A percentile compares a stretch with the other conserved stretches of the same genome.
Conservation (phyloP, 441 rosid species). For the Populus hybrid region DNA sequence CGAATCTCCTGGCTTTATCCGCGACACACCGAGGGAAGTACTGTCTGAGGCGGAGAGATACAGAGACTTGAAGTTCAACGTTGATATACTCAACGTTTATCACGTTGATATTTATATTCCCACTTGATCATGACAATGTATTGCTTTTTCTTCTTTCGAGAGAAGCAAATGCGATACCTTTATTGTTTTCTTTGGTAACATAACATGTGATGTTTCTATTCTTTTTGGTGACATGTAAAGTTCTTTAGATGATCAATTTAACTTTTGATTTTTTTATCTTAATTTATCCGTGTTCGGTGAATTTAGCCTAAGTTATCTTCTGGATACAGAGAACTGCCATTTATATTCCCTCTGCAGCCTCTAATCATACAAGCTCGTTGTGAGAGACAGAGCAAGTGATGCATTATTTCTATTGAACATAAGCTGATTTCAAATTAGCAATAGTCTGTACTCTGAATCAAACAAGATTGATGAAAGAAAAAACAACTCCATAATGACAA, state of each 20-base stretch:
- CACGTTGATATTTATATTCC: background rate
- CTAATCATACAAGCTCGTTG: background rate
- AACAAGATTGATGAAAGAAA: slow-evolving; percentile 27
- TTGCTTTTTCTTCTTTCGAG: background rate
- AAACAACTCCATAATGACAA: slow-evolving; percentile 26
- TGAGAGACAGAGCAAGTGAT: slow-evolving; percentile 30
- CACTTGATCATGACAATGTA: background rate
- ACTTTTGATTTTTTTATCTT: background rate
- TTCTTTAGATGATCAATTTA: background rate
- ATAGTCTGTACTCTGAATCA: slow-evolving; percentile 18
- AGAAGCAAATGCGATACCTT: background rate
- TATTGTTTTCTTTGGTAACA: background rate
- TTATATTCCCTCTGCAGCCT: background rate
- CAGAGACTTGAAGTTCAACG: no score
- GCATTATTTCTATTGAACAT: slow-evolving; percentile 33
- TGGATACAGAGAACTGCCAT: no score
- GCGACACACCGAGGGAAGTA: no score
- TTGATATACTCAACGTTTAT: no score
- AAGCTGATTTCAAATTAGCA: slow-evolving; percentile 27
- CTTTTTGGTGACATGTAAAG: background rate
- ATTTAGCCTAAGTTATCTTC: no score
- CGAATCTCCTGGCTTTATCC: no score
- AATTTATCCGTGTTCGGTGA: background rate
- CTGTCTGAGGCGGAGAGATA: no score
- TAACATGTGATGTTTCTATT: background rate